These are phyloP conservation scores for Ochromonas danica DNA, from an alignment of 108 stramenopile species.

Conservation along the genomic window DNA sequence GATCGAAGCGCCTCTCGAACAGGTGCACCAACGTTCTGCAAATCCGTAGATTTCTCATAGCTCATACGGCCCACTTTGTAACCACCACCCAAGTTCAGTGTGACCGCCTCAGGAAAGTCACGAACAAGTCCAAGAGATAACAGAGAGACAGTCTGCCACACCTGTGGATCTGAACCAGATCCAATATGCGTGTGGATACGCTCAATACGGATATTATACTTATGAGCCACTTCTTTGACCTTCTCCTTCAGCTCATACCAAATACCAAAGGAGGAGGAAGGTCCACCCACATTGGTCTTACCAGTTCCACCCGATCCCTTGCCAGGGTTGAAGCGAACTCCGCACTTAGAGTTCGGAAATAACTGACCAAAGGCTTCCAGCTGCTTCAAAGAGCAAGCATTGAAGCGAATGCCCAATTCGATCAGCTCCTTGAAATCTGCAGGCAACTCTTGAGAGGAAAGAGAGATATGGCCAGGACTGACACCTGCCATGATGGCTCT, in stretches of 20 bases:
- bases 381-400: constrained; percentile 80
- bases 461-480: constrained; percentile 76
- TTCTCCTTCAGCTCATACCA: constrained; percentile 78
- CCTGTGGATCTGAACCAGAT: constrained; percentile 87
- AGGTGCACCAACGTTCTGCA: constrained; percentile 81
- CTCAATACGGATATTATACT: constrained; percentile 80
- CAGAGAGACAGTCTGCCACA: constrained; percentile 87
- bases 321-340: constrained; percentile 94
- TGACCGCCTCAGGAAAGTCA: constrained; percentile 73
- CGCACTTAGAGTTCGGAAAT: constrained; percentile 74
- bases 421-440: constrained; percentile 67
- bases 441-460: constrained; percentile 90
- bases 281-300: constrained; percentile 97
- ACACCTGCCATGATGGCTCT: constrained; percentile 84
- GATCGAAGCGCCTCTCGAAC: constrained; percentile 77
- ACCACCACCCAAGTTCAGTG: constrained; percentile 91
- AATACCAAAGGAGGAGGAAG: constrained; percentile 87
- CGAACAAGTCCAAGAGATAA: constrained; percentile 80
- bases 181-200: constrained; percentile 98
- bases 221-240: constrained; percentile 75
- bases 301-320: constrained; percentile 94
- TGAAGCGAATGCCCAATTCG: constrained; percentile 42
- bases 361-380: constrained; percentile 78
- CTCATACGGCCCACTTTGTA: constrained; percentile 94
- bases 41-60: constrained; percentile 81